These are phyloP conservation scores for Penicillium dipodomyicola DNA, from an alignment of 495 filamentous ascomycete genomes.

Conservation along the genomic window DNA sequence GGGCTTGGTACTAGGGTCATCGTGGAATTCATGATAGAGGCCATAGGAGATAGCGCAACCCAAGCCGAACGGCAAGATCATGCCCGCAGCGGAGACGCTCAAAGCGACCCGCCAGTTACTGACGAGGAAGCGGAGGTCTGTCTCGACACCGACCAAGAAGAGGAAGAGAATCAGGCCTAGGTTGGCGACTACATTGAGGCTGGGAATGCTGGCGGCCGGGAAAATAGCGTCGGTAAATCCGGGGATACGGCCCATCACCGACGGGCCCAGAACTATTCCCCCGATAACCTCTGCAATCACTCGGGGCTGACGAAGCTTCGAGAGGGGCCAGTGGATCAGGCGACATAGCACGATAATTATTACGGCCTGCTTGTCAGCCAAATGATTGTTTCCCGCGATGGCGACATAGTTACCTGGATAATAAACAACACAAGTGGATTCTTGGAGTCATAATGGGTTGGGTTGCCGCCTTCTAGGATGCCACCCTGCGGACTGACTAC, in stretches of 20 bases:
- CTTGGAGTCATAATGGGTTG: constrained; percentile 63
- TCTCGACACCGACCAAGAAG: constrained; percentile 90
- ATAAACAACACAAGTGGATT: constrained; percentile 95
- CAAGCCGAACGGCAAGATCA: constrained; percentile 72
- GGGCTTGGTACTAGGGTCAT: constrained; percentile 57
- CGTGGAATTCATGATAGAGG: constrained; percentile 73
- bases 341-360: constrained; percentile 93
- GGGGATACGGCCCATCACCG: constrained; percentile 79
- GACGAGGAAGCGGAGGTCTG: constrained; percentile 79
- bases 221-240: constrained; percentile 79
- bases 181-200: constrained; percentile 80
- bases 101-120: constrained; percentile 84
- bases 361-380: constrained; percentile 53
- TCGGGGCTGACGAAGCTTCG: constrained; percentile 80
- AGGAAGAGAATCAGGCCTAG: constrained; percentile 87
- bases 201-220: constrained; percentile 67
- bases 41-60: constrained; percentile 82
- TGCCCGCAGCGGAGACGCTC: constrained; percentile 79
- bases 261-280: constrained; percentile 85
- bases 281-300: constrained; percentile 97
- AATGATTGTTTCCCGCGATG: constrained; percentile 11
- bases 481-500: constrained; percentile 45
- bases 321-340: constrained; percentile 78
- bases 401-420: constrained; percentile 64
- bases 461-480: constrained; percentile 73